Percentiles rank a stretch among this genome's conserved stretches.
These are phyloP conservation scores for Crithidia bombi DNA, from an alignment of 208 protist genomes.

Conservation along the genomic window DNA sequence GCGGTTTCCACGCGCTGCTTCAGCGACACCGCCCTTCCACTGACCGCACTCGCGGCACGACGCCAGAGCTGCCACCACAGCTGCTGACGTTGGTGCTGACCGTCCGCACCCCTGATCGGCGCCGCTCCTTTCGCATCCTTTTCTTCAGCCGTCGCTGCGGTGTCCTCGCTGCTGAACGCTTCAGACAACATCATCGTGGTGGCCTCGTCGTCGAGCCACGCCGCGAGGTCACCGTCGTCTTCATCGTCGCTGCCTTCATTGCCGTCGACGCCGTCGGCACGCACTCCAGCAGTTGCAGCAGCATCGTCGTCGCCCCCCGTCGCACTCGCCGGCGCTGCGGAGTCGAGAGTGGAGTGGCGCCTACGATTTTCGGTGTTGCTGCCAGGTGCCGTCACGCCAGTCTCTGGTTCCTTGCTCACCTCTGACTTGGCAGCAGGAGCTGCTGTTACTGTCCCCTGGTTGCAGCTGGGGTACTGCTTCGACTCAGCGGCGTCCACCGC, in stretches of 20 bases:
- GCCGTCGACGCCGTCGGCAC: background rate
- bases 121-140: background rate
- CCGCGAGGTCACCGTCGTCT: background rate
- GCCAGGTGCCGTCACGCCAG: background rate
- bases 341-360: background rate
- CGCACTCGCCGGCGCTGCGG: background rate
- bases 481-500: background rate
- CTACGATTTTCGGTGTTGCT: background rate
- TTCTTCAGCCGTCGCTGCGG: background rate
- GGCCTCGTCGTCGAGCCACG: slow-evolving; percentile 2
- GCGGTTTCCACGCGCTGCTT: slow-evolving; percentile 1
- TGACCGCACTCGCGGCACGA: background rate
- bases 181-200: background rate
- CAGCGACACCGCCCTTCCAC: slow-evolving; percentile 1
- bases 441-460: background rate
- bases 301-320: too few species aligned
- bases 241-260: background rate
- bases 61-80: slow-evolving; percentile 6
- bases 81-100: background rate
- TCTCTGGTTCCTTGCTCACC: too few species aligned
- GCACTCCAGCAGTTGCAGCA: too few species aligned
- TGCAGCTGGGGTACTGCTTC: background rate
- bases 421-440: slow-evolving; percentile 5
- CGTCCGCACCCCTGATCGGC: background rate
- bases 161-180: too few species aligned